These are phyloP conservation scores for Oryza punctata DNA, from an alignment of 176 grass and related monocot genomes.

Conservation along the genomic window DNA sequence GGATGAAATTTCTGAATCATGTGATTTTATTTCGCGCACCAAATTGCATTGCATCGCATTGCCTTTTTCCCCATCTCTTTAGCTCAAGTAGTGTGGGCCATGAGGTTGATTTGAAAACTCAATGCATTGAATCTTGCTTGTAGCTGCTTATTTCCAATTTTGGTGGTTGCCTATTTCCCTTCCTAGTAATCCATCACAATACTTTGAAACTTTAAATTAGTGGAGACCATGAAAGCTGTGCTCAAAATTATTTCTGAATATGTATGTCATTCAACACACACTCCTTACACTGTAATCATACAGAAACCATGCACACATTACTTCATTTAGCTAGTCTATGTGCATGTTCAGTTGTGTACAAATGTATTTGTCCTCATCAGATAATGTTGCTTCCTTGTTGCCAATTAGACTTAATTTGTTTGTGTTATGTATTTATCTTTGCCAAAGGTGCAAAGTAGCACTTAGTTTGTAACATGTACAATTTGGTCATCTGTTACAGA, in stretches of 20 bases:
- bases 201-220: slow-evolving; percentile 8
- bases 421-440: neutral
- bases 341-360: neutral
- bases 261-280: neutral
- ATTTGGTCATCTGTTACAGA: slow-evolving; percentile 48
- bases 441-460: neutral
- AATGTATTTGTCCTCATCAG: neutral
- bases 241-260: neutral
- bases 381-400: neutral
- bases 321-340: neutral
- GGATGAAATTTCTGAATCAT: neutral
- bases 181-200: neutral
- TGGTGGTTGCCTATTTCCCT: slow-evolving; percentile 9
- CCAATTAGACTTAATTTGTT: slow-evolving; percentile 5
- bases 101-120: neutral
- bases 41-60: neutral
- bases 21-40: neutral
- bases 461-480: neutral
- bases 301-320: neutral
- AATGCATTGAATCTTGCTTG: neutral
- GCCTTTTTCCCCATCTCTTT: neutral
- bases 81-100: neutral
- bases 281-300: neutral
- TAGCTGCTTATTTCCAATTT: neutral
- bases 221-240: neutral